Evolutionary conservation across 2,329 filamentous ascomycete genomes (phyloP).

Genomic region (Cytospora chrysosperma): DNA sequence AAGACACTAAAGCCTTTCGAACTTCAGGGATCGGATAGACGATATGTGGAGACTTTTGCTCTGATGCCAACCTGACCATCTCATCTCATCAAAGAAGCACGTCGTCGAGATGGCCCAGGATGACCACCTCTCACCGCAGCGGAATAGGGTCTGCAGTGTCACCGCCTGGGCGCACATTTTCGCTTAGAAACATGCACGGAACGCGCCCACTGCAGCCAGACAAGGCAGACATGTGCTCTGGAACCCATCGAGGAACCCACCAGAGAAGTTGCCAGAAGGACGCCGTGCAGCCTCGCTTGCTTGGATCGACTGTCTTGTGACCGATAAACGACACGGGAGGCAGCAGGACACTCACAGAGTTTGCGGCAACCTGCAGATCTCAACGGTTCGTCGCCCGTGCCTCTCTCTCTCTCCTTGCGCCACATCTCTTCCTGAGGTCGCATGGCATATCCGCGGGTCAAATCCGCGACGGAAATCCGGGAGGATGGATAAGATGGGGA

Average conservation of each 20-base stretch:
- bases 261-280: conserved; percentile 9
- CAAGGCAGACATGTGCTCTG: not conserved
- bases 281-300: conserved; percentile 7
- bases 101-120: not conserved
- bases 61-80: not conserved
- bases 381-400: not conserved
- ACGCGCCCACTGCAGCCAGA: not conserved
- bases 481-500: no score
- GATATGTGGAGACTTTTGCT: not conserved
- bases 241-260: no score
- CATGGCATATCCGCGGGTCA: not conserved
- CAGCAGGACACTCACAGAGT: not conserved
- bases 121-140: not conserved
- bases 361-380: not conserved
- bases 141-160: not conserved
- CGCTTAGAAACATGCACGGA: not conserved
- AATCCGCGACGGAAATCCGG: conserved; percentile 4
- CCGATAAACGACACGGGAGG: not conserved
- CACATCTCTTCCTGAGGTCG: not conserved
- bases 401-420: not conserved
- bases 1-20: no score
- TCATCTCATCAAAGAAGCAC: not conserved
- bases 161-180: not conserved
- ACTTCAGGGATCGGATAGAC: not conserved
- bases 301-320: conserved; percentile 8